Conservation (phyloP, 176 grass and related monocot species). For the Carex pumila region DNA sequence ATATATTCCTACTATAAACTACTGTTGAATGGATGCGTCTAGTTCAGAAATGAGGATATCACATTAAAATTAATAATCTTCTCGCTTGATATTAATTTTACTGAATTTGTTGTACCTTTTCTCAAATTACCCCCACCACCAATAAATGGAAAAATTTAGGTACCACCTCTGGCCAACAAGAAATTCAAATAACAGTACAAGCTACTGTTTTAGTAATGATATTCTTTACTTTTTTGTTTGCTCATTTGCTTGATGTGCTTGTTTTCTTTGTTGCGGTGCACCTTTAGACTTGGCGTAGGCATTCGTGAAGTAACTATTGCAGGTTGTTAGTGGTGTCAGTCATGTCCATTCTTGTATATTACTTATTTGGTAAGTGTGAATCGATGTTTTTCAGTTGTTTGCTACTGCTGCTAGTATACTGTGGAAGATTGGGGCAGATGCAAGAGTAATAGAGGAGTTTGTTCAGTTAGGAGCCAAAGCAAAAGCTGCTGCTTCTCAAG, state of each 20-base stretch:
- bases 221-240: background rate
- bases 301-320: background rate
- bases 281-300: background rate
- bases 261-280: background rate
- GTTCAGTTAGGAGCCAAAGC: slow-evolving; percentile 58
- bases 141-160: background rate
- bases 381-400: slow-evolving; percentile 65
- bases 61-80: background rate
- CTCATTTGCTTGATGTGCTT: background rate
- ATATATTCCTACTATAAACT: background rate
- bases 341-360: background rate
- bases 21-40: background rate
- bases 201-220: background rate
- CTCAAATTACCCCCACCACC: background rate
- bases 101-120: background rate
- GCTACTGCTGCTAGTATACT: slow-evolving; percentile 64
- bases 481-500: slow-evolving; percentile 77
- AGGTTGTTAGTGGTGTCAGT: background rate
- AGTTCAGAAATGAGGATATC: background rate
- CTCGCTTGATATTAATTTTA: background rate
- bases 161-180: background rate
- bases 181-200: background rate
- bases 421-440: slow-evolving; percentile 81
- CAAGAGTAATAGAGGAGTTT: slow-evolving; percentile 71
- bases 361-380: background rate